phyloP scores from a whole-genome alignment of 225 moss, liverwort and hornwort species.

The Pleurozium schreberi region DNA sequence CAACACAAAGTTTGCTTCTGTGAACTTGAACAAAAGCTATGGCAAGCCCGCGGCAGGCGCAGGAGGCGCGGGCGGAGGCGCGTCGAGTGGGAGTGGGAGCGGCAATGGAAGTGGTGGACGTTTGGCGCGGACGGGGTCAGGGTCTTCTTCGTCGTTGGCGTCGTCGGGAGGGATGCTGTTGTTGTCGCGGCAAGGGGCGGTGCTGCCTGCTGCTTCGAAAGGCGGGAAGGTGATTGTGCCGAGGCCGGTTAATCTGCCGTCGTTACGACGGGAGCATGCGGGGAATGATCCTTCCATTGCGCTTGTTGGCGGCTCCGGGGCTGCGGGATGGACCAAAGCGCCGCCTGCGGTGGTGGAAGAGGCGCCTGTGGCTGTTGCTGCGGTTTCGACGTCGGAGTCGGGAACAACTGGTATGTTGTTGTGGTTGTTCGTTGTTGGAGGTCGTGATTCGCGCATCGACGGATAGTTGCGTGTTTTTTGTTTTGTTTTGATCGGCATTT shows the following conservation, averaged over 20 bases:
- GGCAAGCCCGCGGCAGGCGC: constrained; percentile 58
- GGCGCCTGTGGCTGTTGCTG: constrained; percentile 18
- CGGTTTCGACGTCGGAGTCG: neutral
- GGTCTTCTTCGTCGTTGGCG: neutral
- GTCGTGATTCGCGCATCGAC: neutral
- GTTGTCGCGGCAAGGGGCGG: constrained; percentile 54
- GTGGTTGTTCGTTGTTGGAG: neutral
- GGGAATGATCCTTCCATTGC: constrained; percentile 97
- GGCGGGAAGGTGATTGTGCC: constrained; percentile 94
- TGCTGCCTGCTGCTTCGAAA: constrained; percentile 30
- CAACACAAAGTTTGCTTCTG: constrained; percentile 99
- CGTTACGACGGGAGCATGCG: constrained; percentile 87
- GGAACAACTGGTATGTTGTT: constrained; percentile 17
- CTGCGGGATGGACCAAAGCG: constrained; percentile 86
- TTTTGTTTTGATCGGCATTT: neutral
- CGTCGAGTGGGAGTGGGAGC: neutral
- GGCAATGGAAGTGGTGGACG: constrained; percentile 4
- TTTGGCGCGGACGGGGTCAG: constrained; percentile 23
- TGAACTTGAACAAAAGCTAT: constrained; percentile 99
- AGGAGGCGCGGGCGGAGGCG: neutral
- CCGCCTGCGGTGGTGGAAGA: constrained; percentile 54
- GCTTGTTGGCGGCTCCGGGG: constrained; percentile 81
- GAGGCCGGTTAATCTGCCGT: constrained; percentile 91
- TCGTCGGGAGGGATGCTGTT: constrained; percentile 65
- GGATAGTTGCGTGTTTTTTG: neutral